Evolutionary conservation across 2,329 filamentous ascomycete genomes (phyloP).

Genomic region (Leptographium wingfieldii): DNA sequence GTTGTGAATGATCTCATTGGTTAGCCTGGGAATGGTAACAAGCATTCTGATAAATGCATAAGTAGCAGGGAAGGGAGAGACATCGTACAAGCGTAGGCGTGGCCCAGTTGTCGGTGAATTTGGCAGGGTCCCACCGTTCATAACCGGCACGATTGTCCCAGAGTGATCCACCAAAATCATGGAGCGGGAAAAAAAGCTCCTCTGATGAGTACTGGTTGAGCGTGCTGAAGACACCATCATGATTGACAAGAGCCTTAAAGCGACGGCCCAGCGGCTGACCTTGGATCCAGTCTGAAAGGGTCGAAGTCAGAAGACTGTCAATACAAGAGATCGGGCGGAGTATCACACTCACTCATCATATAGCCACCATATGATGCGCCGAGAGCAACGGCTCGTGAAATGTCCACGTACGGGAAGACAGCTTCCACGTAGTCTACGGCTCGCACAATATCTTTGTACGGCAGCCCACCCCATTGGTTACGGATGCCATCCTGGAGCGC

Average conservation of each 20-base stretch:
- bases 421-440: constrained; percentile 62
- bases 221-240: constrained; percentile 74
- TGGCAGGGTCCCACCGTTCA: constrained; percentile 57
- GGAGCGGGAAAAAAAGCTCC: constrained; percentile 58
- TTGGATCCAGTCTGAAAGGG: constrained; percentile 63
- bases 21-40: background rate
- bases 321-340: background rate
- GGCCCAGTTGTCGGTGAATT: constrained; percentile 55
- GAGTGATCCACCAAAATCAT: constrained; percentile 51
- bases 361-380: constrained; percentile 66
- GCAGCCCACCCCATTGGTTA: constrained; percentile 71
- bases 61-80: background rate
- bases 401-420: constrained; percentile 57
- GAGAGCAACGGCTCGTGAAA: constrained; percentile 53
- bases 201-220: constrained; percentile 52
- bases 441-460: constrained; percentile 70
- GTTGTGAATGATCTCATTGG: constrained; percentile 54
- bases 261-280: constrained; percentile 69
- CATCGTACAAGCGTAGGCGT: constrained; percentile 68
- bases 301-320: background rate
- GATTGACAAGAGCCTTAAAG: constrained; percentile 79
- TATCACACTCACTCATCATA: constrained; percentile 49
- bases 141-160: constrained; percentile 52
- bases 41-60: background rate
- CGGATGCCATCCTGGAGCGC: constrained; percentile 63